These are phyloP conservation scores for Alloascoidea hylecoeti DNA, from an alignment of 805 yeast species.

Conservation along the genomic window DNA sequence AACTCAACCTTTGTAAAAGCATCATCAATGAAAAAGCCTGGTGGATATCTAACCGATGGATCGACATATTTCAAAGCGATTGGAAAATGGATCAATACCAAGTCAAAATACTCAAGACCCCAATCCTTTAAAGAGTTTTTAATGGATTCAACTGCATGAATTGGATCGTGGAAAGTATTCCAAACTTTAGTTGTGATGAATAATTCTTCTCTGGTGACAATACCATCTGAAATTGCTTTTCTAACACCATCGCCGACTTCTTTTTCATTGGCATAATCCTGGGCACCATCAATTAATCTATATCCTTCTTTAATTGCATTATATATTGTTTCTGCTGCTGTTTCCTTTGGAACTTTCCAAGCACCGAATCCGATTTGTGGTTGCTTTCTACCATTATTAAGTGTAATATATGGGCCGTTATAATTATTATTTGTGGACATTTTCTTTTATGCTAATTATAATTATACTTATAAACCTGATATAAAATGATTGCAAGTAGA, in stretches of 20 bases:
- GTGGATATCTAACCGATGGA: conserved; percentile 66
- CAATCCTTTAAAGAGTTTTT: conserved; percentile 54
- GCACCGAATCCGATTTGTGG: conserved; percentile 73
- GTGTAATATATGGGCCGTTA: too few species aligned
- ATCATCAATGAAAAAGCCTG: conserved; percentile 43
- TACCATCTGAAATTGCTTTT: conserved; percentile 53
- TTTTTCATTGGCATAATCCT: conserved; percentile 59
- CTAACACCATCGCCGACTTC: conserved; percentile 55
- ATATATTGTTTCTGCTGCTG: conserved; percentile 62
- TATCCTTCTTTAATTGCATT: conserved; percentile 79
- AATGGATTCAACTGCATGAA: conserved; percentile 53
- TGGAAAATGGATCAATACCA: conserved; percentile 86
- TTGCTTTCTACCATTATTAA: conserved; percentile 52
- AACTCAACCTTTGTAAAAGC: conserved; percentile 24
- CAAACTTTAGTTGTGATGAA: conserved; percentile 76
- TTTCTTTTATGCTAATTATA: too few species aligned
- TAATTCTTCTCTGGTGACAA: conserved; percentile 63
- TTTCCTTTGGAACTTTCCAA: conserved; percentile 62
- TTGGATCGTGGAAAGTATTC: conserved; percentile 75
- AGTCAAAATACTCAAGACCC: conserved; percentile 65
- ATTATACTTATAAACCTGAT: too few species aligned
- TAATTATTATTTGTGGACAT: too few species aligned
- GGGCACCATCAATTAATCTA: conserved; percentile 61
- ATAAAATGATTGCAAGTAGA: too few species aligned
- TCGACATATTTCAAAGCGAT: conserved; percentile 76